These are phyloP conservation scores for Immersiporthe knoxdaviesiana DNA, from an alignment of 2,329 filamentous ascomycete species.

Conservation along the genomic window DNA sequence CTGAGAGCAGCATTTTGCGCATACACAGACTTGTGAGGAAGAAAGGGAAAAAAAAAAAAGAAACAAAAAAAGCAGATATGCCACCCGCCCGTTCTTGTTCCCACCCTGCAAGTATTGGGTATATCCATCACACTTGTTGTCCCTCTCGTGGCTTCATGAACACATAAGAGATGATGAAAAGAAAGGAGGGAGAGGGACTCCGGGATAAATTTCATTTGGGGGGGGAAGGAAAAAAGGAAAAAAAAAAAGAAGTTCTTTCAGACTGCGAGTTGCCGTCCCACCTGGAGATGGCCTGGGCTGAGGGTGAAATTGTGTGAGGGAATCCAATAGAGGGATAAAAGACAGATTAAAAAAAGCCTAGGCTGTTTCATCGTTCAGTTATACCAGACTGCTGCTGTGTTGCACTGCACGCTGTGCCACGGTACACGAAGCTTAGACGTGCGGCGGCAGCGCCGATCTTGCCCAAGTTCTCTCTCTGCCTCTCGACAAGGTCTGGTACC, in stretches of 20 bases:
- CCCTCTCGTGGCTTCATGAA: constrained; percentile 24
- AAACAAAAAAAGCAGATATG: background rate
- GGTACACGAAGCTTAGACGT: background rate
- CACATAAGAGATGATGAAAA: constrained; percentile 1
- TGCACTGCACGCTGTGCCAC: background rate
- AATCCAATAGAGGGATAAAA: background rate
- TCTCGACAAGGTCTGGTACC: background rate
- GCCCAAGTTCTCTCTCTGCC: background rate
- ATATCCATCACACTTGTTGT: constrained; percentile 27
- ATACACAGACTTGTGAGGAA: background rate
- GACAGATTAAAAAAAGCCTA: background rate
- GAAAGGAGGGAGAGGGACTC: background rate
- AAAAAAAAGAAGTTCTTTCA: background rate
- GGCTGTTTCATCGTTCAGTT: background rate
- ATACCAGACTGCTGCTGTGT: background rate
- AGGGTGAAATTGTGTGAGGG: background rate
- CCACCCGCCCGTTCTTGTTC: background rate
- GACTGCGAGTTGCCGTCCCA: background rate
- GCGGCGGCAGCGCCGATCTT: background rate
- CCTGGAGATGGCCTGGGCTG: background rate
- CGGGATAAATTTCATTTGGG: background rate
- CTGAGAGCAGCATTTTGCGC: background rate
- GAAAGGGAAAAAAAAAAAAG: background rate
- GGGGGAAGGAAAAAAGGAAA: no score
- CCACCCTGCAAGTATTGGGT: constrained; percentile 24